Base-by-base conservation (phyloP, 371 early-diverging fungal genomes). In the Mucor lusitanicus region DNA sequence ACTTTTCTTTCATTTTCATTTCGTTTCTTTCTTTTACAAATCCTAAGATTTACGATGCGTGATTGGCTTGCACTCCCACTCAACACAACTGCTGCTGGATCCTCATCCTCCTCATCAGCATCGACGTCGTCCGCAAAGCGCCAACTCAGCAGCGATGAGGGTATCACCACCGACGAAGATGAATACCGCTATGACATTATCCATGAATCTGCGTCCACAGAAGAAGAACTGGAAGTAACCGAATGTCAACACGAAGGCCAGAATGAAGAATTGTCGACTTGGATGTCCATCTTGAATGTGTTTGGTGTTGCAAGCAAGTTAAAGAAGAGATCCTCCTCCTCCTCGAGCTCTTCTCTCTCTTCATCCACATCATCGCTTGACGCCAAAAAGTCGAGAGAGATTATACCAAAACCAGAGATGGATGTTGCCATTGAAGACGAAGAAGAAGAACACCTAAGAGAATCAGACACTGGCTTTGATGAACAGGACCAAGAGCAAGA, bases 41-140 rank as follows among this genome's bases (percentile, higher is more conserved):
- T 66, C 5, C 23, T 70, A 21, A 46, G 67, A 54, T 66, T 63
- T 30, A 63, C 54, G 30, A 70, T 70, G 71, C 71, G 71, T 33
- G 71, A 70, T 63, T 70, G 71, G 71, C 67, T 70, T 53, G 63
- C 71, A 27, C 59, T 66, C 32, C 71, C 70, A 11, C 12, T 65
- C n/a, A 37, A 63, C 13, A 23, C 42, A 19, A 61, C 55, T 17
- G 48, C 50, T 28, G 50, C 37, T 46, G 53, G 53, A 25, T 25
- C 13, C 12, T 23, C 59, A 9, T 13, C 59, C 12, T 59, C 59
- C 21, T 62, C 62, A 54, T 54, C 54, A 21, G 25, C 50, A 21
- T 25, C n/a, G 48, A 48, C 21, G 13, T 27, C 28, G 21, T 32
- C 33, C 1, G 57, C 15, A 56, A 56, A 56, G 9, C 40, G 25